These are phyloP conservation scores for Cordyceps pruinosa DNA, from an alignment of 2,329 filamentous ascomycete genomes.

Conservation along the genomic window DNA sequence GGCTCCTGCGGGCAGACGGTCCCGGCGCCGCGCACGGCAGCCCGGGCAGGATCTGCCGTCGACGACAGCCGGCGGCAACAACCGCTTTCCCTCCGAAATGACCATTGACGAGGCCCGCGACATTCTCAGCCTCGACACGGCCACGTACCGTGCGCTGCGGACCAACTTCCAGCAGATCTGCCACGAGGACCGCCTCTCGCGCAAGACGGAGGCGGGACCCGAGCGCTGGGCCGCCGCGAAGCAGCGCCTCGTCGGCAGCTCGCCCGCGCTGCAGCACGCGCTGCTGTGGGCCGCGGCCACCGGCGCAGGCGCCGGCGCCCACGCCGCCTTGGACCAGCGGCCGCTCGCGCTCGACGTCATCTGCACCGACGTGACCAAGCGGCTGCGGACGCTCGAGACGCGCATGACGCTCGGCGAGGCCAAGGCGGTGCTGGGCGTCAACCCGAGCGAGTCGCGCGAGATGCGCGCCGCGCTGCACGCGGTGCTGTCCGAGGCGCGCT, in stretches of 20 bases:
- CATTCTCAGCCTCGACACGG: slow-evolving; percentile 57
- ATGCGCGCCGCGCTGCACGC: slow-evolving; percentile 60
- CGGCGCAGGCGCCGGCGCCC: slow-evolving; percentile 31
- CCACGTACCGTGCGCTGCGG: slow-evolving; percentile 57
- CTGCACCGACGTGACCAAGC: slow-evolving; percentile 75
- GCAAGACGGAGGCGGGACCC: slow-evolving; percentile 68
- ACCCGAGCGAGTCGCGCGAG: slow-evolving; percentile 44
- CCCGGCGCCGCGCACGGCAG: slow-evolving; percentile 39
- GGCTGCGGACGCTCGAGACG: slow-evolving; percentile 58
- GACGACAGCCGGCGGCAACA: slow-evolving; percentile 60
- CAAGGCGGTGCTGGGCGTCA: slow-evolving; percentile 50
- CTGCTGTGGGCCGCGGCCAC: slow-evolving; percentile 50
- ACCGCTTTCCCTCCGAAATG: slow-evolving; percentile 75
- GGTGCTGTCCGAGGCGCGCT: slow-evolving; percentile 57
- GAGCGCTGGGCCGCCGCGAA: slow-evolving; percentile 70
- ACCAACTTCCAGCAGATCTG: slow-evolving; percentile 65
- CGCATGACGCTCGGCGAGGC: slow-evolving; percentile 69
- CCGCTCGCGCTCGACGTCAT: slow-evolving; percentile 69
- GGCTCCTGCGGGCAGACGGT: slow-evolving; percentile 9
- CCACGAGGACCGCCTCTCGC: slow-evolving; percentile 57
- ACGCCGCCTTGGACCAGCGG: slow-evolving; percentile 48
- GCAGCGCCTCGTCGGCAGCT: slow-evolving; percentile 57
- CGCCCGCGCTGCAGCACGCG: slow-evolving; percentile 53
- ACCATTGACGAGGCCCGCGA: slow-evolving; percentile 72
- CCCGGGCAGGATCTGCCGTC: slow-evolving; percentile 61